A percentile compares a stretch with the other conserved stretches of the same genome.
Evolutionary conservation across 1,284 basidiomycete species (phyloP).

Genomic region (Austroboletus niveus): DNA sequence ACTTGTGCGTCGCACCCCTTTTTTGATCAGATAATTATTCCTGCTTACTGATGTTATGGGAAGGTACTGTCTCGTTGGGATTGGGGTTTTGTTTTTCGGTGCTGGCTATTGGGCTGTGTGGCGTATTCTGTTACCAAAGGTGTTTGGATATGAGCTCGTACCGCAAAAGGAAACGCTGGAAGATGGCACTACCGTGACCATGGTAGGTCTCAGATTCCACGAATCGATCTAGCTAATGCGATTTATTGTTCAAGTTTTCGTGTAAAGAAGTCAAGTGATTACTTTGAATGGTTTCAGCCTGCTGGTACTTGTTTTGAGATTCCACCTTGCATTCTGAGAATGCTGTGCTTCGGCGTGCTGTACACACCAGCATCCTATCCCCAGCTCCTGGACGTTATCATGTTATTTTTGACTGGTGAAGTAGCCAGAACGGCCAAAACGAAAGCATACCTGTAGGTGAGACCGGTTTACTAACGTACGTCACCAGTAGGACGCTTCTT

Average conservation of each 20-base stretch:
- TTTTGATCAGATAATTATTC: not conserved
- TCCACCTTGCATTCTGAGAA: no score
- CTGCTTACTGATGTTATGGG: not conserved
- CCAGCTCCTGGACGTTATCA: no score
- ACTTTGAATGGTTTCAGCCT: no score
- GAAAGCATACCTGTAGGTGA: no score
- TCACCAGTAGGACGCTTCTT: no score
- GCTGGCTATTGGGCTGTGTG: conserved; percentile 56
- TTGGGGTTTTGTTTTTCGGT: conserved; percentile 46
- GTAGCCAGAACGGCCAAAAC: no score
- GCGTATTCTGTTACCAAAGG: conserved; percentile 47
- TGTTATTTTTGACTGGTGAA: no score
- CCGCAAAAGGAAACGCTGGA: conserved; percentile 46
- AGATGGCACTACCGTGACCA: conserved; percentile 57
- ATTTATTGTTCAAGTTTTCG: not conserved
- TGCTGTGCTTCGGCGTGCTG: no score
- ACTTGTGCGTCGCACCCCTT: conserved; percentile 38
- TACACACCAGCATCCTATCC: no score
- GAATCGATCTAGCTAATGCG: not conserved
- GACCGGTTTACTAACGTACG: no score
- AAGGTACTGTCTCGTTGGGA: conserved; percentile 57
- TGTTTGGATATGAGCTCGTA: conserved; percentile 49
- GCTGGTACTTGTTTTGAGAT: no score
- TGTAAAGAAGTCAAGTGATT: not conserved
- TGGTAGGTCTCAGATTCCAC: conserved; percentile 38